Conservation (phyloP, 169 alveolate genomes). For the Plasmodium knowlesi region DNA sequence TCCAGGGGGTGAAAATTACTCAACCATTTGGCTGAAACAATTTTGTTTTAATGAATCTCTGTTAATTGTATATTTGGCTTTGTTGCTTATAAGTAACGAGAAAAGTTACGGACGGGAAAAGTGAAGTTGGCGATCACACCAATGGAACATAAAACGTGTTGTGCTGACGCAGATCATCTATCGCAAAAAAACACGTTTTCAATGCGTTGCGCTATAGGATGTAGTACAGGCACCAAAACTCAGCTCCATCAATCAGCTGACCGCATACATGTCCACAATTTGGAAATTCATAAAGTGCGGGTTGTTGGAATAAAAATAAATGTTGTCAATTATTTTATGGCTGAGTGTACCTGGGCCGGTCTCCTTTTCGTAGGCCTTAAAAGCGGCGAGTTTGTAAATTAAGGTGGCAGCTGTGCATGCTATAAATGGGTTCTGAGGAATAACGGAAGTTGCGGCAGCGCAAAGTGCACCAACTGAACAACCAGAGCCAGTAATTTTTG, state of each 20-base stretch:
- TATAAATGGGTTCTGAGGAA: conserved; percentile 27
- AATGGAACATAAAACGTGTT: neutral
- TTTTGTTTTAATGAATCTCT: neutral
- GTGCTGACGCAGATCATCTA: neutral
- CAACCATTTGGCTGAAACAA: neutral
- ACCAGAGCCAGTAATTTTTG: conserved; percentile 72
- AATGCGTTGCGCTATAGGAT: too few relatives aligned
- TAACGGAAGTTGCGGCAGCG: conserved; percentile 70
- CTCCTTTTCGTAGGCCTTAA: conserved; percentile 68
- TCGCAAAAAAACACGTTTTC: neutral
- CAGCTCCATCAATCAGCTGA: neutral
- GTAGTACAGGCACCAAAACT: too few relatives aligned
- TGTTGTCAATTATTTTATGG: conserved; percentile 57
- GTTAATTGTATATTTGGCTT: neutral
- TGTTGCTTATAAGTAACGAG: neutral
- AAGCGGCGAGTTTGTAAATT: conserved; percentile 53
- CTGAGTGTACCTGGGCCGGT: conserved; percentile 46
- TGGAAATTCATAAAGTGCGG: conserved; percentile 61
- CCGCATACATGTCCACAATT: conserved; percentile 29
- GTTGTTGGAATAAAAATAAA: conserved; percentile 53
- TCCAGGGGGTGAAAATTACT: neutral
- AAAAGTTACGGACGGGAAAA: neutral
- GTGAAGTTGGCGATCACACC: neutral
- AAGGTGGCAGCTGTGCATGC: conserved; percentile 54
- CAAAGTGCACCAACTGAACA: conserved; percentile 73